Conservation (phyloP, 768 basidiomycete species). For the Trametes cubensis region DNA sequence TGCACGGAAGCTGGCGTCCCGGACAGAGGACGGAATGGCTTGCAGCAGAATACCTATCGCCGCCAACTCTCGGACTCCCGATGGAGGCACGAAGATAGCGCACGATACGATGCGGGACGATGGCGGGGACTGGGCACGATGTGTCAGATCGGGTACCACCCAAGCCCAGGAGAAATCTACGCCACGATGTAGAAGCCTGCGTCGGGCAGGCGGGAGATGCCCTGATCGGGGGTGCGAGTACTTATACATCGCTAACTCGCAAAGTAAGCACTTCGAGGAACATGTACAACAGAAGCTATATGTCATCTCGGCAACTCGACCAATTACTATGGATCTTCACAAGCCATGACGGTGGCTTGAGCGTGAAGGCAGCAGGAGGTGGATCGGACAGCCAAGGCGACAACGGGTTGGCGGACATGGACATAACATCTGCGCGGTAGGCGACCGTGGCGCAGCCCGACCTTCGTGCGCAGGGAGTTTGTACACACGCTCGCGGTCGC, state of each 20-base stretch:
- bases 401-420: too few relatives aligned
- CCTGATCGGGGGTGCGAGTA: not conserved
- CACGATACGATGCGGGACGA: not conserved
- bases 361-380: too few relatives aligned
- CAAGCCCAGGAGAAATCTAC: not conserved
- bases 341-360: too few relatives aligned
- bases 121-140: constrained; percentile 7
- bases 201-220: not conserved
- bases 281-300: too few relatives aligned
- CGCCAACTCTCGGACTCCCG: too few relatives aligned
- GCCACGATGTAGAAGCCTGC: constrained; percentile 5
- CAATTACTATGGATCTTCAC: too few relatives aligned
- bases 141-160: constrained; percentile 1
- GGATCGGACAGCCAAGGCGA: too few relatives aligned
- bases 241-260: not conserved
- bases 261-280: too few relatives aligned
- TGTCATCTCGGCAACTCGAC: too few relatives aligned
- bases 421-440: not conserved
- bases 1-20: not conserved
- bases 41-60: too few relatives aligned
- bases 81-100: not conserved
- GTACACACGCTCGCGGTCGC: not conserved
- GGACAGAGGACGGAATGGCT: not conserved
- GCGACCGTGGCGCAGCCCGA: not conserved
- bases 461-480: not conserved